A percentile compares a stretch with the other conserved stretches of the same genome.
Evolutionary conservation across 139 green algal species (phyloP).

Genomic region (Ettlia oleoabundans): DNA sequence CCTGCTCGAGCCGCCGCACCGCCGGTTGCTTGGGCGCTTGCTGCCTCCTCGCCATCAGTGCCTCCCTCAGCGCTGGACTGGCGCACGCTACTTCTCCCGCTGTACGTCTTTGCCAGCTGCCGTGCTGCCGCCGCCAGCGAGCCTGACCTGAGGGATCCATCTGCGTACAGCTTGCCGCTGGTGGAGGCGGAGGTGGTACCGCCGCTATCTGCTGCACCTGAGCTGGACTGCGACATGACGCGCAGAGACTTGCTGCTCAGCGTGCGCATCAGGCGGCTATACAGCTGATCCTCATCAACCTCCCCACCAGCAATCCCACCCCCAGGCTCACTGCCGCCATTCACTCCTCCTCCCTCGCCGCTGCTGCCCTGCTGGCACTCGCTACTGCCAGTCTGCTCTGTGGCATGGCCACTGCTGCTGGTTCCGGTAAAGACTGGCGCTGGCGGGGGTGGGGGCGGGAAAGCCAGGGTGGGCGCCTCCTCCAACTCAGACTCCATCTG

Average conservation of each 20-base stretch:
- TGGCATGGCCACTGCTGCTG: background rate
- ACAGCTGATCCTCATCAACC: background rate
- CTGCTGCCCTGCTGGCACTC: too few relatives aligned
- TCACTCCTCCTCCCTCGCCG: background rate
- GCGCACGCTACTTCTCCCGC: background rate
- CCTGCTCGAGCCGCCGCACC: too few relatives aligned
- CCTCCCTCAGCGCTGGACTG: background rate
- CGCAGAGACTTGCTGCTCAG: conserved; percentile 6
- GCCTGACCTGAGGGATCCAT: background rate
- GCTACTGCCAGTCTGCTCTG: background rate
- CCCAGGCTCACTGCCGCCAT: background rate
- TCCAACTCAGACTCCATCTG: too few relatives aligned
- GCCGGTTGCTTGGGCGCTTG: too few relatives aligned
- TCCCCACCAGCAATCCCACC: background rate
- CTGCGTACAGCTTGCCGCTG: background rate
- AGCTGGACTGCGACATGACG: background rate
- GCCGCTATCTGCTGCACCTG: background rate
- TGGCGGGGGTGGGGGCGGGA: background rate
- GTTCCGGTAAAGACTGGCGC: background rate
- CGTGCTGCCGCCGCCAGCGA: conserved; percentile 3
- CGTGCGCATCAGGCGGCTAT: background rate
- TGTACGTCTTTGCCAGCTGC: background rate
- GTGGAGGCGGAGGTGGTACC: background rate
- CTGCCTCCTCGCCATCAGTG: too few relatives aligned
- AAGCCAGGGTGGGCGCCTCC: too few relatives aligned